A percentile compares a stretch with the other conserved stretches of the same genome.
phyloP scores from a whole-genome alignment of 2,329 filamentous ascomycete genomes.

The Ophiocordyceps camponoti-rufipedis region DNA sequence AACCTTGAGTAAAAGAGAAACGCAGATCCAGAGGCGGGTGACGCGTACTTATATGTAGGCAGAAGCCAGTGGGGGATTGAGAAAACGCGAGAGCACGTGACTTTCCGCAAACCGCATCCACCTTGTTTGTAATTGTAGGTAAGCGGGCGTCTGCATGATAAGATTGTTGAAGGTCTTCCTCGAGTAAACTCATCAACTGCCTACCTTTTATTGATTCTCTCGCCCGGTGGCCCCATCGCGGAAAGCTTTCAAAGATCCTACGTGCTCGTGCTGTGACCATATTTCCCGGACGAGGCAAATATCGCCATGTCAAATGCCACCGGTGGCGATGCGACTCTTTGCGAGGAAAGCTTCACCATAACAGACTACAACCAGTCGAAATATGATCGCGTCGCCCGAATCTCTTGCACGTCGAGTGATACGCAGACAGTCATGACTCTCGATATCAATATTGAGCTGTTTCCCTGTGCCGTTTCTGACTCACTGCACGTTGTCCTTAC shows the following conservation, averaged over 20 bases:
- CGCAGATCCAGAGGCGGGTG: neutral
- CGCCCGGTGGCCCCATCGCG: too few species aligned
- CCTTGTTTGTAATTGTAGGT: too few species aligned
- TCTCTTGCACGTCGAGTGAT: slow-evolving; percentile 61
- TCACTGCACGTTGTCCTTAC: slow-evolving; percentile 67
- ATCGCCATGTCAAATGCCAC: slow-evolving; percentile 19
- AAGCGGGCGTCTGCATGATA: too few species aligned
- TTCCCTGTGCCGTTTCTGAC: slow-evolving; percentile 58
- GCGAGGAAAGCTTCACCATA: slow-evolving; percentile 80
- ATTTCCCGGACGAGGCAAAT: too few species aligned
- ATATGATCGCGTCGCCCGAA: slow-evolving; percentile 87
- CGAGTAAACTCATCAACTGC: too few species aligned
- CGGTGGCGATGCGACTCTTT: slow-evolving; percentile 77
- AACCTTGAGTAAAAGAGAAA: neutral
- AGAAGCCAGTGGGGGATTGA: neutral
- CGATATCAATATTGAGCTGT: slow-evolving; percentile 89
- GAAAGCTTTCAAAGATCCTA: too few species aligned
- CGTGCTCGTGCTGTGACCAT: too few species aligned
- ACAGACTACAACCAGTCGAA: slow-evolving; percentile 65
- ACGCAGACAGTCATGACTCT: slow-evolving; percentile 60
- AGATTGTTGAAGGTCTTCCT: too few species aligned
- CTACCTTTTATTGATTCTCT: too few species aligned
- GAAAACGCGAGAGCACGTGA: neutral
- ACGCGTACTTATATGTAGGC: neutral
- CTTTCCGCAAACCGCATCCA: too few species aligned